Evolutionary conservation across 2,329 filamentous ascomycete species (phyloP).

Genomic region (Fusarium ambrosium): DNA sequence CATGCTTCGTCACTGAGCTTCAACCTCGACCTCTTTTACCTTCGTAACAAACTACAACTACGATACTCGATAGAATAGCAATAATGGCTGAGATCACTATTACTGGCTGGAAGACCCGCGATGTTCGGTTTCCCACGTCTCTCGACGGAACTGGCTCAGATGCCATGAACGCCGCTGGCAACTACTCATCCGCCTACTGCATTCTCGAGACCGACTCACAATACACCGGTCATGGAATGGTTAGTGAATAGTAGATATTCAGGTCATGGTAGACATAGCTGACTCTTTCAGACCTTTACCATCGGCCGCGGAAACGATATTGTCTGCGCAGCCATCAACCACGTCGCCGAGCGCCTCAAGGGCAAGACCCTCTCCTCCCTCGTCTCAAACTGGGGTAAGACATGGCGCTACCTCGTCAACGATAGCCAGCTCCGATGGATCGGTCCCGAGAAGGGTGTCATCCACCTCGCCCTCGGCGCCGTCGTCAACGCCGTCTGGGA

Average conservation of each 20-base stretch:
- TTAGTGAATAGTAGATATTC: constrained; percentile 49
- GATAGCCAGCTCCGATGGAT: constrained; percentile 95
- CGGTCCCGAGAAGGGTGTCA: constrained; percentile 93
- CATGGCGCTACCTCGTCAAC: constrained; percentile 91
- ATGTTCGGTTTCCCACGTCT: constrained; percentile 89
- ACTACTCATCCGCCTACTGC: constrained; percentile 96
- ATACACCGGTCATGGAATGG: constrained; percentile 83
- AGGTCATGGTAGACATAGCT: not conserved
- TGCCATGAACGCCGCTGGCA: constrained; percentile 94
- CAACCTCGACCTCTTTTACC: constrained; percentile 1
- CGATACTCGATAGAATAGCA: constrained; percentile 8
- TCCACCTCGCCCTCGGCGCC: constrained; percentile 89
- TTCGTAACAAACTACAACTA: not conserved
- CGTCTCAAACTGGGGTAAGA: constrained; percentile 85
- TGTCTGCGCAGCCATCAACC: constrained; percentile 85
- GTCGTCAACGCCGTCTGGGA: constrained; percentile 96
- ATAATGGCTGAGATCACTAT: constrained; percentile 71
- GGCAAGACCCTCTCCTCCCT: constrained; percentile 83
- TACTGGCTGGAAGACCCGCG: constrained; percentile 77
- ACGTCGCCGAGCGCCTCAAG: constrained; percentile 81
- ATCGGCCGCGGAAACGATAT: constrained; percentile 94
- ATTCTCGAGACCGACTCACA: constrained; percentile 85
- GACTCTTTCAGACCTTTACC: constrained; percentile 73
- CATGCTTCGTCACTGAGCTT: constrained; percentile 26
- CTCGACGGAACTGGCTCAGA: constrained; percentile 96